These are phyloP conservation scores for Hirschfeldia incana DNA, from an alignment of 345 rosid genomes.

Conservation along the genomic window DNA sequence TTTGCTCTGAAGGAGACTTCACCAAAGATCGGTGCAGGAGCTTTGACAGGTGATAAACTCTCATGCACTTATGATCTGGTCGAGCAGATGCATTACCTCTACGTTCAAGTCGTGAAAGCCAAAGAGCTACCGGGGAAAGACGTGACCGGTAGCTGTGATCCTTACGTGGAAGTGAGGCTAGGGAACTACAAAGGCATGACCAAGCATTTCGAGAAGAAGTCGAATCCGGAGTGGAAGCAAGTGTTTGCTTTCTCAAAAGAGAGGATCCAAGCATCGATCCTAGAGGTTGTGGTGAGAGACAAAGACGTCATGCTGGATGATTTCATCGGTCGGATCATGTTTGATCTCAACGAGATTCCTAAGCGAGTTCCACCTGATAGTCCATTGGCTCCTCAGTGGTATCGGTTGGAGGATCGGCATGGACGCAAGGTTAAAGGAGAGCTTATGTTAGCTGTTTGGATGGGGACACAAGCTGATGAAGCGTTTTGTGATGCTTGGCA, in stretches of 20 bases:
- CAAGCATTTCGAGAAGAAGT: slow-evolving; percentile 89
- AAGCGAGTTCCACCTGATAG: slow-evolving; percentile 91
- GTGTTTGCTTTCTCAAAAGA: slow-evolving; percentile 97
- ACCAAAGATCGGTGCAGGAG: slow-evolving; percentile 92
- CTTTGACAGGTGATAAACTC: slow-evolving; percentile 67
- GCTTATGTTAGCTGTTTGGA: slow-evolving; percentile 97
- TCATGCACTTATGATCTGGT: slow-evolving; percentile 92
- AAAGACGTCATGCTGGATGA: slow-evolving; percentile 80
- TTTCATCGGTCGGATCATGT: slow-evolving; percentile 67
- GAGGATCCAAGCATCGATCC: slow-evolving; percentile 75
- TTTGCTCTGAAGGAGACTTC: slow-evolving; percentile 87
- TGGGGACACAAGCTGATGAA: slow-evolving; percentile 99
- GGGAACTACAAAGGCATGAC: slow-evolving; percentile 92
- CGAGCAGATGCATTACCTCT: slow-evolving; percentile 98
- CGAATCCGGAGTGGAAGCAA: slow-evolving; percentile 94
- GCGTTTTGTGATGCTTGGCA: slow-evolving; percentile 98
- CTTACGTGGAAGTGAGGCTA: slow-evolving; percentile 86
- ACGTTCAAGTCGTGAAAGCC: slow-evolving; percentile 86
- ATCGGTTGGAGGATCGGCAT: slow-evolving; percentile 74
- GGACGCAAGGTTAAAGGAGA: slow-evolving; percentile 79
- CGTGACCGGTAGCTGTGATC: slow-evolving; percentile 82
- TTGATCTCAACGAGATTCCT: slow-evolving; percentile 87
- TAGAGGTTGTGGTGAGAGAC: slow-evolving; percentile 84
- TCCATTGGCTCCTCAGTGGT: slow-evolving; percentile 98
- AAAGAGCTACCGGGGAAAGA: slow-evolving; percentile 84